Evolutionary conservation across 495 filamentous ascomycete genomes (phyloP).

Genomic region (Penicillium manginii): DNA sequence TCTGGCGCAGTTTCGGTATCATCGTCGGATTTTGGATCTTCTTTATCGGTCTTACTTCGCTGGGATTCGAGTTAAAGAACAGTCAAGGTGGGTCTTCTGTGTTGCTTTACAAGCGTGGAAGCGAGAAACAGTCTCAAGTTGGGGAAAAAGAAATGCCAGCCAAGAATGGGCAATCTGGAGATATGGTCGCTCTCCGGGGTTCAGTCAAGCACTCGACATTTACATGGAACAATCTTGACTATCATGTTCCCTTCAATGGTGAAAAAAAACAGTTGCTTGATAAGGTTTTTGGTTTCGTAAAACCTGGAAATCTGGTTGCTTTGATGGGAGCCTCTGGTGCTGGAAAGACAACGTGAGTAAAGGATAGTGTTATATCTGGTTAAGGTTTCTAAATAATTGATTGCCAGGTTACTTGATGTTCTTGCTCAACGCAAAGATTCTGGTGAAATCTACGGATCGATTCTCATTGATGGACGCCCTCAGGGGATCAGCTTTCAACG

Average conservation of each 20-base stretch:
- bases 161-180: slow-evolving; percentile 9
- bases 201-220: slow-evolving; percentile 42
- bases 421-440: slow-evolving; percentile 53
- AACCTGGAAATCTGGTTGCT: slow-evolving; percentile 77
- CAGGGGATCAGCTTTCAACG: slow-evolving; percentile 56
- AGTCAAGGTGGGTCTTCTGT: slow-evolving; percentile 65
- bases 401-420: slow-evolving; percentile 56
- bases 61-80: slow-evolving; percentile 65
- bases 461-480: slow-evolving; percentile 51
- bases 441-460: slow-evolving; percentile 51
- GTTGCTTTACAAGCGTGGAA: slow-evolving; percentile 62
- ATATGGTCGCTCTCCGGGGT: slow-evolving; percentile 24
- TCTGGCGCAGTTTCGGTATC: slow-evolving; percentile 85
- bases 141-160: slow-evolving; percentile 34
- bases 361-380: background rate
- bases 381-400: slow-evolving; percentile 52
- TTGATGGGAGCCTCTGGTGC: slow-evolving; percentile 84
- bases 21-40: slow-evolving; percentile 73
- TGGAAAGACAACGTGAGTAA: slow-evolving; percentile 78
- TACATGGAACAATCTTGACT: slow-evolving; percentile 67
- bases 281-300: slow-evolving; percentile 76
- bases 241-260: slow-evolving; percentile 61
- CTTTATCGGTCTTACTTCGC: slow-evolving; percentile 69
- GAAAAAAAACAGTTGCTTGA: slow-evolving; percentile 64
- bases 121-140: slow-evolving; percentile 32